Evolutionary conservation across 2,329 filamentous ascomycete species (phyloP), one percentile per base, ranked within the genome.

Genomic region (Aspergillus uvarum): DNA sequence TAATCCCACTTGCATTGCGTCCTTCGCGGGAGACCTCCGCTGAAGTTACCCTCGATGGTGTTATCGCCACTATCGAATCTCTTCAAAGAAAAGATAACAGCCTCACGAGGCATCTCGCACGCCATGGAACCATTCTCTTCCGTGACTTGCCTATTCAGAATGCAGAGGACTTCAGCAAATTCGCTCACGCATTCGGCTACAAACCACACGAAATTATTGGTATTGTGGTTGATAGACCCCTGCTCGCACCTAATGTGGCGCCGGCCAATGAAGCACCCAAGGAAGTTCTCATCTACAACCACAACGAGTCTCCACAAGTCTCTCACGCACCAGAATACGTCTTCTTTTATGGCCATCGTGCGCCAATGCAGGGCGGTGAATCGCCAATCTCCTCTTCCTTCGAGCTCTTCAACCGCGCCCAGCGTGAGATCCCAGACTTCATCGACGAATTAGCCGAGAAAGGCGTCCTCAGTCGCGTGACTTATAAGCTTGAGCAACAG

Each of bases 311-410:
- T 0, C 78, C 79, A 0, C 80, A 82, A 61, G 80, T 82, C 0
- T 81, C 81, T 1, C 81, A 83, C 59, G 79, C 80, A 0, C 81
- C 81, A 0, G 81, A 80, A 60, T 83, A 83, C 59, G 78, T 83
- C 52, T 81, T 83, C 65, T 82, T 82, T 70, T 82, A 82, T 51
- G 68, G 72, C 1, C 76, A 82, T 59, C 70, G 67, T 5, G 78
- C 72, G 0, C 38, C 38, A 0, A 50, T 42, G 0, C 69, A 65
- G 21, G 74, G 76, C 1, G 75, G 76, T 5, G 79, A 82, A 62
- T 79, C 78, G 0, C 79, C 80, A 1, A 79, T 82, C n/a, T 79
- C 79, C 0, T 82, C 80, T 0, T 81, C 78, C 0, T 65, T 82
- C 8, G 80, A 82, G 61, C 66, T 82, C 0, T 82, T 81, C 60